These are phyloP conservation scores for Colletotrichum filicis DNA, from an alignment of 2,329 filamentous ascomycete species.

Conservation along the genomic window DNA sequence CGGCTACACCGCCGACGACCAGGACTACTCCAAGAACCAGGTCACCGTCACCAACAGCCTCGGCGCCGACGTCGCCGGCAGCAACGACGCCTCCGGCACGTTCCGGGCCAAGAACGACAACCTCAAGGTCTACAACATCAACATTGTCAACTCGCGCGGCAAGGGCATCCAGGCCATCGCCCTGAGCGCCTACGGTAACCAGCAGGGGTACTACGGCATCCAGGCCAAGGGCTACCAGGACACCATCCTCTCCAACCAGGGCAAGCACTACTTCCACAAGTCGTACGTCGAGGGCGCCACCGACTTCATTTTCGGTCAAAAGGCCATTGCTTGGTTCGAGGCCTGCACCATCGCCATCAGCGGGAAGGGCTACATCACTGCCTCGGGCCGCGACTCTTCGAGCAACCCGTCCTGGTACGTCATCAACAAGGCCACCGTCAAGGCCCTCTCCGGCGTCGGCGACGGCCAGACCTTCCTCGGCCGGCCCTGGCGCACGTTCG, in stretches of 20 bases:
- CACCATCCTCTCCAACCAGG: constrained; percentile 60
- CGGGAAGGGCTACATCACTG: constrained; percentile 54
- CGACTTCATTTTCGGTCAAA: constrained; percentile 70
- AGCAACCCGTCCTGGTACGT: constrained; percentile 55
- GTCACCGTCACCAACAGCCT: constrained; percentile 56
- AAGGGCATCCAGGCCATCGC: constrained; percentile 63
- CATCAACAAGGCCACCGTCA: constrained; percentile 56
- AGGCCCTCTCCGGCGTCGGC: constrained; percentile 50
- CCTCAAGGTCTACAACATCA: constrained; percentile 68
- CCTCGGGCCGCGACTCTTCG: constrained; percentile 52
- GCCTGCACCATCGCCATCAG: constrained; percentile 58
- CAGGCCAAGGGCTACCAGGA: constrained; percentile 66
- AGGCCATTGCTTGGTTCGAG: constrained; percentile 64
- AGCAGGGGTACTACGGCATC: constrained; percentile 60
- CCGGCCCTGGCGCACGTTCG: constrained; percentile 58
- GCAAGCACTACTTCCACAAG: constrained; percentile 63
- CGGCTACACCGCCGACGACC: constrained; percentile 44
- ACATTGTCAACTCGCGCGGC: constrained; percentile 61
- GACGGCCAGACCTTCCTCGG: constrained; percentile 58
- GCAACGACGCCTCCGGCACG: constrained; percentile 54
- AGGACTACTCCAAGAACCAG: constrained; percentile 58
- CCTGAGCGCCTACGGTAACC: constrained; percentile 54
- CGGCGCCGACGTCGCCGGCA: constrained; percentile 51
- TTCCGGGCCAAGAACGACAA: constrained; percentile 49
- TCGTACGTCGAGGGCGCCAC: constrained; percentile 66